Evolutionary conservation across 108 stramenopile species (phyloP).

Genomic region (Phaeodactylum tricornutum): DNA sequence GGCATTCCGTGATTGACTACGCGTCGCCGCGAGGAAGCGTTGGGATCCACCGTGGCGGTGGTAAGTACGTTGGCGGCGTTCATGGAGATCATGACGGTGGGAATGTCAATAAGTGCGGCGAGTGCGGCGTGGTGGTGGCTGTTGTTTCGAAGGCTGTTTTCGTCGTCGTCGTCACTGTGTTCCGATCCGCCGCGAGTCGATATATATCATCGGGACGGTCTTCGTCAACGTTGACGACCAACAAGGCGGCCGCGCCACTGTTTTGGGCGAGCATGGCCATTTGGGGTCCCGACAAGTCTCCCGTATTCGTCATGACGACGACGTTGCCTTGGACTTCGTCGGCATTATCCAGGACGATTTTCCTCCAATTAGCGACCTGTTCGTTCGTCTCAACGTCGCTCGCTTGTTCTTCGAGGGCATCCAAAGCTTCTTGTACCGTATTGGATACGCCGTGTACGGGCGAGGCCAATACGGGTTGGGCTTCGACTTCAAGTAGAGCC

Average conservation of each 20-base stretch:
- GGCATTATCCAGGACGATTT: constrained; percentile 43
- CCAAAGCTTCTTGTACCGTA: constrained; percentile 10
- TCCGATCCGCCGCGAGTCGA: constrained; percentile 37
- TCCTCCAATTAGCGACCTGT: neutral
- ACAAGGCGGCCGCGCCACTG: constrained; percentile 72
- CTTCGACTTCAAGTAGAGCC: constrained; percentile 82
- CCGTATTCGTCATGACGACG: constrained; percentile 77
- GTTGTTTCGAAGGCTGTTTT: neutral
- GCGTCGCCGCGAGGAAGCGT: constrained; percentile 5
- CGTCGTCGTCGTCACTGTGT: constrained; percentile 14
- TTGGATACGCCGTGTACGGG: constrained; percentile 61
- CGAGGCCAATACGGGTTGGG: constrained; percentile 56
- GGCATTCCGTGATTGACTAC: constrained; percentile 25
- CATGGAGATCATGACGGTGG: constrained; percentile 78
- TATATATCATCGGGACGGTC: constrained; percentile 74
- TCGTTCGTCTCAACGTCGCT: neutral
- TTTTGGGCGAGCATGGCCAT: constrained; percentile 78
- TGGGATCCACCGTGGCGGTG: constrained; percentile 49
- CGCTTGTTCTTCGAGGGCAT: constrained; percentile 6
- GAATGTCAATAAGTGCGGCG: constrained; percentile 73
- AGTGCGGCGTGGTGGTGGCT: neutral
- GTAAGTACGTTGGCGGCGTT: constrained; percentile 81
- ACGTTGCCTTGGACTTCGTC: constrained; percentile 74
- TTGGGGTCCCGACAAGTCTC: constrained; percentile 43
- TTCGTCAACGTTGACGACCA: constrained; percentile 78